phyloP scores from a whole-genome alignment of 805 yeast genomes.

The Kuraishia cidri region DNA sequence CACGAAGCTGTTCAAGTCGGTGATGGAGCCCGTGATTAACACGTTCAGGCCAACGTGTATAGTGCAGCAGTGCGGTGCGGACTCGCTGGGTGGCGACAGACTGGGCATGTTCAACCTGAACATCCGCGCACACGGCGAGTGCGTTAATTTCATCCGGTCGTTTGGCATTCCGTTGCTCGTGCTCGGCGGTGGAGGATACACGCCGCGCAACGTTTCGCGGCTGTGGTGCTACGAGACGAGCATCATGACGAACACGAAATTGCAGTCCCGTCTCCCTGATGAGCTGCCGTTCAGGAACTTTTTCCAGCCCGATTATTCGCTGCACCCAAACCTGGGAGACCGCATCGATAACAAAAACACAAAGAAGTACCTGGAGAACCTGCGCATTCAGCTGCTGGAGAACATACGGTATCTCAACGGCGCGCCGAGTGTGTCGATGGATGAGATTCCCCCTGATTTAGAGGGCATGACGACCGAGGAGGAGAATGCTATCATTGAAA shows the following conservation, averaged over 20 bases:
- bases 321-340: conserved; percentile 79
- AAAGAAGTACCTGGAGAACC: conserved; percentile 73
- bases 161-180: conserved; percentile 88
- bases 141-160: conserved; percentile 82
- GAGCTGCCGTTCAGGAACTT: conserved; percentile 68
- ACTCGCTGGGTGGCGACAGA: conserved; percentile 87
- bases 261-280: conserved; percentile 70
- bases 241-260: conserved; percentile 66
- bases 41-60: conserved; percentile 91
- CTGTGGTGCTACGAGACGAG: conserved; percentile 97
- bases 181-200: conserved; percentile 96
- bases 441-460: conserved; percentile 70
- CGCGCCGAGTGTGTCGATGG: conserved; percentile 94
- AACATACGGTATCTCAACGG: conserved; percentile 74
- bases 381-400: conserved; percentile 68
- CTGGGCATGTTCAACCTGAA: conserved; percentile 90
- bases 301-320: conserved; percentile 85
- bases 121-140: conserved; percentile 91
- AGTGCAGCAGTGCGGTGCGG: conserved; percentile 97
- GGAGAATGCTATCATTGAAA: conserved; percentile 26
- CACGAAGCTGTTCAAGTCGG: conserved; percentile 64
- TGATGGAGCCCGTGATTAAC: conserved; percentile 83
- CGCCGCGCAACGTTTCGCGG: conserved; percentile 90
- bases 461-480: conserved; percentile 34
- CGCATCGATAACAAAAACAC: conserved; percentile 80